phyloP scores from a whole-genome alignment of 2,329 filamentous ascomycete species.

The Fusarium falciforme region DNA sequence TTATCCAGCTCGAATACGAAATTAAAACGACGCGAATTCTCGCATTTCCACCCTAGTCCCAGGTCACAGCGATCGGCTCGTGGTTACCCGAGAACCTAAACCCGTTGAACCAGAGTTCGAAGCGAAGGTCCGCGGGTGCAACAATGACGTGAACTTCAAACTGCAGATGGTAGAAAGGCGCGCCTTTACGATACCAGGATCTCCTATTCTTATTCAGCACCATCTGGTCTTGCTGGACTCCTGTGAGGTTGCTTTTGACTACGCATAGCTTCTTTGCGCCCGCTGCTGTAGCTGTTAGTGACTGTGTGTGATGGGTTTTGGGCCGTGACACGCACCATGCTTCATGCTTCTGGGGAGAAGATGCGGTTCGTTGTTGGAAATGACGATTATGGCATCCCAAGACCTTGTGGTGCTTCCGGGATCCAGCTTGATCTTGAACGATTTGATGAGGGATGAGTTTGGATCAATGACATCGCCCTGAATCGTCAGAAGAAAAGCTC shows the following conservation, averaged over 20 bases:
- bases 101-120: conserved; percentile 54
- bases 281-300: conserved; percentile 39
- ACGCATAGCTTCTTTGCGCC: conserved; percentile 53
- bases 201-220: conserved; percentile 51
- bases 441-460: conserved; percentile 47
- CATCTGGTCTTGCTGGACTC: conserved; percentile 53
- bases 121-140: conserved; percentile 64
- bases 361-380: neutral
- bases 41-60: conserved; percentile 23
- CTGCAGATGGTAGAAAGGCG: conserved; percentile 53
- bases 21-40: neutral
- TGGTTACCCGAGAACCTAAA: conserved; percentile 43
- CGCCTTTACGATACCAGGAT: conserved; percentile 48
- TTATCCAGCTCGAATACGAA: neutral
- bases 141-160: conserved; percentile 66
- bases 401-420: conserved; percentile 37
- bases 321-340: conserved; percentile 43
- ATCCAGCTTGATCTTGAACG: conserved; percentile 50
- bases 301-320: neutral
- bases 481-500: neutral
- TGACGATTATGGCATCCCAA: neutral
- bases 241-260: conserved; percentile 55
- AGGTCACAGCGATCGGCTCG: conserved; percentile 30
- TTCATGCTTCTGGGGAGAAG: conserved; percentile 43
- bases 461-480: conserved; percentile 56